A percentile compares a stretch with the other conserved stretches of the same genome.
Evolutionary conservation across 2,329 filamentous ascomycete genomes (phyloP).

Genomic region (Trichophyton benhamiae): DNA sequence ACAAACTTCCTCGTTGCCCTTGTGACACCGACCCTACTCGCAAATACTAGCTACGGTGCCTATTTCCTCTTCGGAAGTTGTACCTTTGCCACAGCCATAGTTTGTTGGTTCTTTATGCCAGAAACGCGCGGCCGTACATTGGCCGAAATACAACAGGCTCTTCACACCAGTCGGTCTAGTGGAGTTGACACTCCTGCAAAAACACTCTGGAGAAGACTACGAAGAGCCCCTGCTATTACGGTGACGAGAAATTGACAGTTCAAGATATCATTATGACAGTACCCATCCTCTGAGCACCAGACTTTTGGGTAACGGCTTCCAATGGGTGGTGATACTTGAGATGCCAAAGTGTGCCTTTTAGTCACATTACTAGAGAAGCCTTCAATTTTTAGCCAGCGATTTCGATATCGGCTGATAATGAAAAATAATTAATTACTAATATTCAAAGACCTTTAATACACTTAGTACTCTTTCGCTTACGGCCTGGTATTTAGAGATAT

Average conservation of each 20-base stretch:
- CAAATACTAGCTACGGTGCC: slow-evolving; percentile 32
- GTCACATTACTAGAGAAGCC: no score
- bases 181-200: background rate
- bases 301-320: no score
- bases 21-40: slow-evolving; percentile 33
- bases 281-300: background rate
- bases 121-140: slow-evolving; percentile 39
- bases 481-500: no score
- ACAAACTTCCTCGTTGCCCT: slow-evolving; percentile 37
- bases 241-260: background rate
- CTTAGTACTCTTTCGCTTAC: no score
- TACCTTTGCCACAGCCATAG: slow-evolving; percentile 27
- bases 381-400: no score
- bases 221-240: background rate
- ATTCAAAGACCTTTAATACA: no score
- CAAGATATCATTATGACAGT: background rate
- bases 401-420: no score
- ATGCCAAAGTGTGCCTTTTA: no score
- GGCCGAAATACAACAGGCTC: slow-evolving; percentile 40
- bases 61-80: slow-evolving; percentile 38
- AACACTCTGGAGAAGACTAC: background rate
- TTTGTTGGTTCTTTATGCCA: slow-evolving; percentile 37
- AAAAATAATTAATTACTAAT: no score
- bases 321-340: no score
- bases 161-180: slow-evolving; percentile 15